These are phyloP conservation scores for Coemansia sp. DNA, from an alignment of 192 early-diverging fungal species.

Conservation along the genomic window DNA sequence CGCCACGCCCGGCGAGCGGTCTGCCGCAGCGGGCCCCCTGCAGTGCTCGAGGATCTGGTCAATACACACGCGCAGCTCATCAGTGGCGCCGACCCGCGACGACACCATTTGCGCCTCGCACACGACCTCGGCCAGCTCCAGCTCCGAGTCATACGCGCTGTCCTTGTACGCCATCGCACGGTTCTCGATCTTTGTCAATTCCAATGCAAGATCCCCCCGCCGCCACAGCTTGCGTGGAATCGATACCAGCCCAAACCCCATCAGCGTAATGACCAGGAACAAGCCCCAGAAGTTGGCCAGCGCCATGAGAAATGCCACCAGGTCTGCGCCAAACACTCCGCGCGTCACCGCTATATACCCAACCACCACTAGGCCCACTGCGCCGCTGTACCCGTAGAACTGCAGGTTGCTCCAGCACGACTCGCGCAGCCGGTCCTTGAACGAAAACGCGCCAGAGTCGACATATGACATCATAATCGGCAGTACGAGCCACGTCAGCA, in stretches of 20 bases:
- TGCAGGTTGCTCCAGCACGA: conserved; percentile 81
- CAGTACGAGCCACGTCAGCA: conserved; percentile 81
- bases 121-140: conserved; percentile 73
- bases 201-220: conserved; percentile 62
- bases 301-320: conserved; percentile 87
- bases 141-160: conserved; percentile 77
- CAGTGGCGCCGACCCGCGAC: conserved; percentile 32
- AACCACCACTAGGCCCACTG: conserved; percentile 69
- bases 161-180: conserved; percentile 77
- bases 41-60: conserved; percentile 68
- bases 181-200: conserved; percentile 68
- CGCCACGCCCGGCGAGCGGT: neutral
- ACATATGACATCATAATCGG: conserved; percentile 86
- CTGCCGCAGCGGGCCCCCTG: conserved; percentile 16
- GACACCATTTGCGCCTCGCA: conserved; percentile 35
- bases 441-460: conserved; percentile 85
- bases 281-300: conserved; percentile 95
- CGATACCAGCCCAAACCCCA: conserved; percentile 93
- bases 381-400: conserved; percentile 76
- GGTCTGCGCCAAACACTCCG: conserved; percentile 50
- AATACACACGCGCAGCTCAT: conserved; percentile 63
- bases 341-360: conserved; percentile 72
- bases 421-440: conserved; percentile 67
- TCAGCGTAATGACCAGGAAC: conserved; percentile 81
- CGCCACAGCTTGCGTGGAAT: conserved; percentile 89